Conservation (phyloP, 139 green algal species). For the Auxenochlorella protothecoides region DNA sequence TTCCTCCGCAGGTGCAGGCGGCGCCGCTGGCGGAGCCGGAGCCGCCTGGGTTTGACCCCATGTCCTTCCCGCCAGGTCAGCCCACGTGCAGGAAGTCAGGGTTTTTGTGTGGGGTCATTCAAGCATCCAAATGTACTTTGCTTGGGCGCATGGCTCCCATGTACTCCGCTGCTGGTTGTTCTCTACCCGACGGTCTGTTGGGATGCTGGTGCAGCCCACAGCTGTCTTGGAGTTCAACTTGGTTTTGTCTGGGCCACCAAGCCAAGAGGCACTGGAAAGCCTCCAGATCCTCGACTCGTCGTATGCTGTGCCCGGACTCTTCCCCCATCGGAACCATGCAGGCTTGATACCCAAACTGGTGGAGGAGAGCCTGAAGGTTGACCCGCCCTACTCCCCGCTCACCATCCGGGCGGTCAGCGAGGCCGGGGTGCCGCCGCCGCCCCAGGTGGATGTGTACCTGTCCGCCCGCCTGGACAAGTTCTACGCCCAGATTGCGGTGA, state of each 20-base stretch:
- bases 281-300: neutral
- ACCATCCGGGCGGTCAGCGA: conserved; percentile 23
- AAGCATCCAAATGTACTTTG: no score
- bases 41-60: conserved; percentile 25
- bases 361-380: conserved; percentile 39
- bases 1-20: neutral
- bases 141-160: no score
- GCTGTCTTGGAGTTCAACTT: no score
- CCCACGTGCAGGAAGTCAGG: conserved; percentile 4
- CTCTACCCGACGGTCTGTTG: no score
- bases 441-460: conserved; percentile 61
- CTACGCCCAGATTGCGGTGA: conserved; percentile 51
- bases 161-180: no score
- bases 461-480: conserved; percentile 57
- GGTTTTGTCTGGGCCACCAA: neutral
- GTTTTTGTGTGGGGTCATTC: no score
- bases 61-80: conserved; percentile 65
- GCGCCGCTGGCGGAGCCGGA: neutral
- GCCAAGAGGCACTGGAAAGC: neutral
- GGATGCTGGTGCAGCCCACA: no score
- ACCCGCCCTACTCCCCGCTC: conserved; percentile 56
- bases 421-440: conserved; percentile 37
- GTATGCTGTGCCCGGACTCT: no score
- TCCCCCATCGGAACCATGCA: neutral
- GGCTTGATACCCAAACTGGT: conserved; percentile 58